phyloP scores from a whole-genome alignment of 148 eudicot genomes.

The Salicornia ramosissima region DNA sequence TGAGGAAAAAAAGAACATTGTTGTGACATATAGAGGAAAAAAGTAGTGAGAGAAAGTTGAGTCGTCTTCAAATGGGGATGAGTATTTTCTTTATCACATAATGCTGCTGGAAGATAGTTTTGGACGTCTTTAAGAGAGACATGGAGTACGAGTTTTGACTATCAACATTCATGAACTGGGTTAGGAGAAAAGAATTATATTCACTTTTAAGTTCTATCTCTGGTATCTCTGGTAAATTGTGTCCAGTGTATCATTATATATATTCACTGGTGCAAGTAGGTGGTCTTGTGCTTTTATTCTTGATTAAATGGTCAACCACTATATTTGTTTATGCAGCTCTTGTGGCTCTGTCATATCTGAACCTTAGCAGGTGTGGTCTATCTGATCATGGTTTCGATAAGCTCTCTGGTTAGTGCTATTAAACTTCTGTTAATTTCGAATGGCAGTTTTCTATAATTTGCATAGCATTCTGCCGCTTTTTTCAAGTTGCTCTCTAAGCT shows the following conservation, averaged over 20 bases:
- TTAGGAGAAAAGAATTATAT: not conserved
- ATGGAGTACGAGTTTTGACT: no score
- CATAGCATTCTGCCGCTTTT: not conserved
- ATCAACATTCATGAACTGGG: no score
- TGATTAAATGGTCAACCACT: not conserved
- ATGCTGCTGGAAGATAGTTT: no score
- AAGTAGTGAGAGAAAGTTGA: no score
- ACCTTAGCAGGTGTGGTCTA: constrained; percentile 80
- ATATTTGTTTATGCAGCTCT: constrained; percentile 52
- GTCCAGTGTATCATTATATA: not conserved
- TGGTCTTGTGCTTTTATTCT: constrained; percentile 1
- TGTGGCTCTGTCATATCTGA: constrained; percentile 63
- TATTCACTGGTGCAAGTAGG: no score
- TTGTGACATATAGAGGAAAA: no score
- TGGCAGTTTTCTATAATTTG: not conserved
- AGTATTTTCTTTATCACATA: no score
- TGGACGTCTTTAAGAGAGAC: no score
- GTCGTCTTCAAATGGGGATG: no score
- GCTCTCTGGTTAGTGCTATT: constrained; percentile 56
- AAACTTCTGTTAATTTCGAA: constrained; percentile 2
- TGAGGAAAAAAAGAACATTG: no score
- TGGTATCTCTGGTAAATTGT: no score
- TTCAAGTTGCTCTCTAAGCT: not conserved
- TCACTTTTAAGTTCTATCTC: not conserved
- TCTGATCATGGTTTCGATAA: constrained; percentile 74